These are phyloP conservation scores for Penicillium coprophilum DNA, from an alignment of 495 filamentous ascomycete genomes.

Conservation along the genomic window DNA sequence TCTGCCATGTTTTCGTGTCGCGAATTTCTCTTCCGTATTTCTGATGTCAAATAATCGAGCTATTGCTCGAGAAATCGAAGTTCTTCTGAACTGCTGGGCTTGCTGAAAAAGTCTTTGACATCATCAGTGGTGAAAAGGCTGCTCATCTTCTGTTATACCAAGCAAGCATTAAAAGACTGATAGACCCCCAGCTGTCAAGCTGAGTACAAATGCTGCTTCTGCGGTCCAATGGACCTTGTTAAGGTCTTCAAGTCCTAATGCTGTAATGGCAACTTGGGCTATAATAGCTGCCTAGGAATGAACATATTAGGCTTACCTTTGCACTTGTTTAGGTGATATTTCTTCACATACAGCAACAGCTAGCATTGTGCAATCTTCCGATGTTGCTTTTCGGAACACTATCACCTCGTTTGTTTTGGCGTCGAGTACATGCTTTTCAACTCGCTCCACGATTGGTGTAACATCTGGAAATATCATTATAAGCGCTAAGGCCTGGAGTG, in stretches of 20 bases:
- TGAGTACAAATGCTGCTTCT: neutral
- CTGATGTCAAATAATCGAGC: neutral
- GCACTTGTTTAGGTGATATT: neutral
- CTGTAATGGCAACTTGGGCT: neutral
- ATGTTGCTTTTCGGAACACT: neutral
- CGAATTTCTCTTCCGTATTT: neutral
- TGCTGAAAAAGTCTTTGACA: neutral
- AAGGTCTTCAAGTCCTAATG: neutral
- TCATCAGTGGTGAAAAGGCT: neutral
- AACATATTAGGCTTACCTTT: neutral
- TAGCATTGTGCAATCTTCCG: neutral
- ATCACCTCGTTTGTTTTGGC: neutral
- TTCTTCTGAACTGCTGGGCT: neutral
- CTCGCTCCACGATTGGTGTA: neutral
- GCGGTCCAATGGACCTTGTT: neutral
- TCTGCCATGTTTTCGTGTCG: neutral
- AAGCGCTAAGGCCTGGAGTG: neutral
- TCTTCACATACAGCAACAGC: neutral
- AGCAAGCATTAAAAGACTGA: neutral
- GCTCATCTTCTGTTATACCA: neutral
- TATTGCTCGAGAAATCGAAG: neutral
- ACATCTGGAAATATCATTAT: neutral
- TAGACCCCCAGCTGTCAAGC: neutral
- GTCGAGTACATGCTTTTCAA: neutral
- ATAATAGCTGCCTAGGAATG: neutral